phyloP scores from a whole-genome alignment of 164 flowering plant genomes.

The Saururus chinensis region DNA sequence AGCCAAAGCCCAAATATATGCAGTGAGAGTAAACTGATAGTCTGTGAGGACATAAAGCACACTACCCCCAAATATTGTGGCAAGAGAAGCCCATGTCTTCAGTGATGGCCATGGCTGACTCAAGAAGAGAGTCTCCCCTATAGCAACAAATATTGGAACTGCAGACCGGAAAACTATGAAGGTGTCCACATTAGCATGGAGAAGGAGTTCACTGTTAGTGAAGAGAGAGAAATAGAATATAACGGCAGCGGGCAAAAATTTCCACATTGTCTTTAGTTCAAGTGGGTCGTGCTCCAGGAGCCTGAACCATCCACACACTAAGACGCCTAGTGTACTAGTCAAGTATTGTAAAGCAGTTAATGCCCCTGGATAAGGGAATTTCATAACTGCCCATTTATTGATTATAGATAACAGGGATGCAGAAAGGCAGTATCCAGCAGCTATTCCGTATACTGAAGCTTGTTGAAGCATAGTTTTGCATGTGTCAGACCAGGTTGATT shows the following conservation, averaged over 20 bases:
- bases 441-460: slow-evolving; percentile 73
- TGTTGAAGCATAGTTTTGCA: slow-evolving; percentile 31
- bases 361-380: slow-evolving; percentile 94
- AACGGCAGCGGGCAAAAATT: slow-evolving; percentile 84
- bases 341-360: slow-evolving; percentile 89
- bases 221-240: slow-evolving; percentile 92
- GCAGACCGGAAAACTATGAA: slow-evolving; percentile 61
- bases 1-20: slow-evolving; percentile 91
- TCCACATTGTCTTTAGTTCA: slow-evolving; percentile 67
- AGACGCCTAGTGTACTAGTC: slow-evolving; percentile 79
- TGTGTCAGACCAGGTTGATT: slow-evolving; percentile 12
- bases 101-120: slow-evolving; percentile 94
- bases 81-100: slow-evolving; percentile 75
- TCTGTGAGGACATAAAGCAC: slow-evolving; percentile 82
- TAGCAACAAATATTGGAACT: slow-evolving; percentile 86
- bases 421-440: slow-evolving; percentile 86
- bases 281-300: slow-evolving; percentile 60
- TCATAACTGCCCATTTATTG: slow-evolving; percentile 98
- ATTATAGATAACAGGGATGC: slow-evolving; percentile 91
- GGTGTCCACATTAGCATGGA: slow-evolving; percentile 42
- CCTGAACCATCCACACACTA: slow-evolving; percentile 54
- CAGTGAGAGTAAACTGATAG: slow-evolving; percentile 74
- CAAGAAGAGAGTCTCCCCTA: slow-evolving; percentile 81
- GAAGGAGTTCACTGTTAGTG: slow-evolving; percentile 93
- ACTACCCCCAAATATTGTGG: slow-evolving; percentile 84